Percentiles rank a stretch among this genome's conserved stretches.
Conservation (phyloP, 2,329 filamentous ascomycete genomes). For the Alternaria atra region DNA sequence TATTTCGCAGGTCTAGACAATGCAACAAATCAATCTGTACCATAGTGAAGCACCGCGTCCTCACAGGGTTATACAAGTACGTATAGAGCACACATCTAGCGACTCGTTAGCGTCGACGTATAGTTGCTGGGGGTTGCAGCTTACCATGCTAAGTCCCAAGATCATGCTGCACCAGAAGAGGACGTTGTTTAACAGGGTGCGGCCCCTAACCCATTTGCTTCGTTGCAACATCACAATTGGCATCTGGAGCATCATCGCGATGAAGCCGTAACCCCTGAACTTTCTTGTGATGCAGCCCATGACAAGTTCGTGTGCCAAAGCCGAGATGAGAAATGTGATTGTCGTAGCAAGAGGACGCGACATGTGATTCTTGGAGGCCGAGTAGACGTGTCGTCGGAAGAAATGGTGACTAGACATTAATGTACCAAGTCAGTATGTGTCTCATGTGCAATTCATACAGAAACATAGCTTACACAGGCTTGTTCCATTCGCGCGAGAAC, state of each 20-base stretch:
- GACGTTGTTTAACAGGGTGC: slow-evolving; percentile 75
- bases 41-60: neutral
- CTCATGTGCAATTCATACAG: slow-evolving; percentile 70
- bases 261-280: slow-evolving; percentile 89
- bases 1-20: slow-evolving; percentile 25
- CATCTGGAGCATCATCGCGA: slow-evolving; percentile 95
- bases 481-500: slow-evolving; percentile 70
- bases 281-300: slow-evolving; percentile 99
- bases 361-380: slow-evolving; percentile 78
- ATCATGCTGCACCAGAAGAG: slow-evolving; percentile 96
- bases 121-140: slow-evolving; percentile 34
- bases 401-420: slow-evolving; percentile 74
- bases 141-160: slow-evolving; percentile 79
- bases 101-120: neutral
- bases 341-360: slow-evolving; percentile 80
- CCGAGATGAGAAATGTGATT: slow-evolving; percentile 90
- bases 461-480: neutral
- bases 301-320: slow-evolving; percentile 90
- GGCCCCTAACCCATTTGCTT: slow-evolving; percentile 76
- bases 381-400: slow-evolving; percentile 92
- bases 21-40: neutral
- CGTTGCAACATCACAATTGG: slow-evolving; percentile 93
- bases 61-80: slow-evolving; percentile 42
- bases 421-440: slow-evolving; percentile 71
- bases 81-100: slow-evolving; percentile 52